Conservation (phyloP, 2,329 filamentous ascomycete genomes). For the Apiospora arundinis region DNA sequence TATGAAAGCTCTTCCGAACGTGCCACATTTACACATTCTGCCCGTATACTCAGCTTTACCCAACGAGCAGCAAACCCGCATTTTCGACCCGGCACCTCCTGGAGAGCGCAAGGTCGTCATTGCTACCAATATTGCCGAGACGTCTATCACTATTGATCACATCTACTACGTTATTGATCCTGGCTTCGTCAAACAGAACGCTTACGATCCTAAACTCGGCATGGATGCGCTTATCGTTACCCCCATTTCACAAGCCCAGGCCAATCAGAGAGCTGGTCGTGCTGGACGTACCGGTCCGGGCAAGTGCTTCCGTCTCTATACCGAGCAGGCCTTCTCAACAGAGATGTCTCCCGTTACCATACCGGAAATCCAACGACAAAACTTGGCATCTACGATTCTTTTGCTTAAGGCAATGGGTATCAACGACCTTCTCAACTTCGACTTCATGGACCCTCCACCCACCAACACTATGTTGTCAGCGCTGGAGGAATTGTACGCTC, state of each 20-base stretch:
- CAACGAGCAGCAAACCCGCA: slow-evolving; percentile 89
- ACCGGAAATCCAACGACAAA: slow-evolving; percentile 95
- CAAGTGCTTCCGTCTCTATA: slow-evolving; percentile 95
- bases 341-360: slow-evolving; percentile 98
- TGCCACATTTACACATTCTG: slow-evolving; percentile 90
- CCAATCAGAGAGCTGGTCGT: slow-evolving; percentile 90
- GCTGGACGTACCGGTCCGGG: slow-evolving; percentile 94
- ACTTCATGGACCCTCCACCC: slow-evolving; percentile 98
- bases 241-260: slow-evolving; percentile 95
- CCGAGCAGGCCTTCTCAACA: slow-evolving; percentile 91
- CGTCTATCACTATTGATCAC: slow-evolving; percentile 95
- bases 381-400: slow-evolving; percentile 88
- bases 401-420: slow-evolving; percentile 99
- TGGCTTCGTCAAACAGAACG: slow-evolving; percentile 97
- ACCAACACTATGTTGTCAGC: slow-evolving; percentile 98
- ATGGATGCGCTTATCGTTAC: slow-evolving; percentile 98
- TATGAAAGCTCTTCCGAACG: slow-evolving; percentile 91
- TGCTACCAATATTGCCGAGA: slow-evolving; percentile 98
- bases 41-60: slow-evolving; percentile 97
- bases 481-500: slow-evolving; percentile 90
- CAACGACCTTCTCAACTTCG: slow-evolving; percentile 95
- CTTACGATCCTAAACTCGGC: slow-evolving; percentile 94
- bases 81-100: slow-evolving; percentile 90
- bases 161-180: slow-evolving; percentile 98
- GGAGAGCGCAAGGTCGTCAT: slow-evolving; percentile 94